These are phyloP conservation scores for Nemania sp. DNA, from an alignment of 2,329 filamentous ascomycete genomes.

Conservation along the genomic window DNA sequence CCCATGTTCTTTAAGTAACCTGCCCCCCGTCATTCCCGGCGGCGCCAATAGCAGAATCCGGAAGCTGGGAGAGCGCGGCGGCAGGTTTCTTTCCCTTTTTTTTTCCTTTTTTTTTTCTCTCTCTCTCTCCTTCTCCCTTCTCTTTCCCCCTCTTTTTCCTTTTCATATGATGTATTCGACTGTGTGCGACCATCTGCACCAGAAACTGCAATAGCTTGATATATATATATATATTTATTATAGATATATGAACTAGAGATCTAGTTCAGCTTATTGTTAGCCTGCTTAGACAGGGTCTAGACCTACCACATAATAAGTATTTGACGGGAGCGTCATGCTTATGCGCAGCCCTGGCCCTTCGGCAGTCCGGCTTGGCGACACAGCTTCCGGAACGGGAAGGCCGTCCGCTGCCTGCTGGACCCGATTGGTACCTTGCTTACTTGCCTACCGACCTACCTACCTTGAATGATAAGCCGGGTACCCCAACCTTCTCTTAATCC, in stretches of 20 bases:
- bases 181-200: too few species aligned
- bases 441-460: too few species aligned
- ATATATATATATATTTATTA: too few species aligned
- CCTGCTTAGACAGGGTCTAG: too few species aligned
- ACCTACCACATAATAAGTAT: not conserved
- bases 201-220: too few species aligned
- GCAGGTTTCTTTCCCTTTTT: not conserved
- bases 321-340: not conserved
- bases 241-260: too few species aligned
- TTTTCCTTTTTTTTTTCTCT: too few species aligned
- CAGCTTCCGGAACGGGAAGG: conserved; percentile 25
- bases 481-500: not conserved
- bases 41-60: conserved; percentile 22
- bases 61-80: conserved; percentile 16
- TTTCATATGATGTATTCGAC: too few species aligned
- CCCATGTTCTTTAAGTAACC: too few species aligned
- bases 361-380: conserved; percentile 16
- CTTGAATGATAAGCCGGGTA: conserved; percentile 1
- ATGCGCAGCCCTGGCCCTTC: not conserved
- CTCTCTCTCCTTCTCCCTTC: too few species aligned
- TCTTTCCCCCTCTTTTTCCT: too few species aligned
- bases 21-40: not conserved
- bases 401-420: not conserved
- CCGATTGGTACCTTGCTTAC: not conserved
- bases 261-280: too few species aligned